Evolutionary conservation across 768 basidiomycete genomes (phyloP).

Genomic region (Gelatoporia subvermispora): DNA sequence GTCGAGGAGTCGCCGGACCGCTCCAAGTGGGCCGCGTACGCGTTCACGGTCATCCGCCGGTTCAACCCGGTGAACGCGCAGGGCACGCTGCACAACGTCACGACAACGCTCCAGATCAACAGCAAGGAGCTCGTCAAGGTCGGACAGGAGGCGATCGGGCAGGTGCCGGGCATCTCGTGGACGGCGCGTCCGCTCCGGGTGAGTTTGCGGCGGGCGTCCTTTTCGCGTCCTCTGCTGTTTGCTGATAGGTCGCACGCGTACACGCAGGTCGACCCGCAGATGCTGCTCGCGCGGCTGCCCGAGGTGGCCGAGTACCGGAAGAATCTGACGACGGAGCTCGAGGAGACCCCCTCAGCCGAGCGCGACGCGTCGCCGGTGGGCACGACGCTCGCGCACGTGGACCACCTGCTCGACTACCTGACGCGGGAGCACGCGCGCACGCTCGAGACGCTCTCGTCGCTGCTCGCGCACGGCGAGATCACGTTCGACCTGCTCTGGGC

Average conservation of each 20-base stretch:
- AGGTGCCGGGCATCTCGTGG: constrained; percentile 61
- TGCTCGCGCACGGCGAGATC: constrained; percentile 53
- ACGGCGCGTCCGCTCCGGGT: constrained; percentile 54
- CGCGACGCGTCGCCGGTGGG: constrained; percentile 31
- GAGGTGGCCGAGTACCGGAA: constrained; percentile 41
- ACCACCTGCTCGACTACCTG: constrained; percentile 46
- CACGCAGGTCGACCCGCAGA: constrained; percentile 48
- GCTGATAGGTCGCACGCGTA: not conserved
- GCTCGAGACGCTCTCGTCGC: constrained; percentile 41
- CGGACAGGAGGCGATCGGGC: constrained; percentile 52
- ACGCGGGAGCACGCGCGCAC: constrained; percentile 46
- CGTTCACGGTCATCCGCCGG: constrained; percentile 22
- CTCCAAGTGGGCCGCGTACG: constrained; percentile 21
- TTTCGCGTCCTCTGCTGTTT: not conserved
- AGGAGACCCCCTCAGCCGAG: too few species aligned
- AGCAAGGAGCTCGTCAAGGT: constrained; percentile 53
- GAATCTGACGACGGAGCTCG: constrained; percentile 28
- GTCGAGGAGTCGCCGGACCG: constrained; percentile 11
- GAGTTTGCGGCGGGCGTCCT: constrained; percentile 4
- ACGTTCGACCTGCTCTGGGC: constrained; percentile 54
- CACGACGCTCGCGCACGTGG: constrained; percentile 41
- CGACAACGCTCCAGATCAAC: constrained; percentile 42
- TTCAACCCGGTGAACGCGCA: constrained; percentile 16
- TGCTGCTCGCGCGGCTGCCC: constrained; percentile 49
- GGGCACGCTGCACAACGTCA: constrained; percentile 17